These are phyloP conservation scores for Cystoderma amianthinum DNA, from an alignment of 768 basidiomycete species.

Conservation along the genomic window DNA sequence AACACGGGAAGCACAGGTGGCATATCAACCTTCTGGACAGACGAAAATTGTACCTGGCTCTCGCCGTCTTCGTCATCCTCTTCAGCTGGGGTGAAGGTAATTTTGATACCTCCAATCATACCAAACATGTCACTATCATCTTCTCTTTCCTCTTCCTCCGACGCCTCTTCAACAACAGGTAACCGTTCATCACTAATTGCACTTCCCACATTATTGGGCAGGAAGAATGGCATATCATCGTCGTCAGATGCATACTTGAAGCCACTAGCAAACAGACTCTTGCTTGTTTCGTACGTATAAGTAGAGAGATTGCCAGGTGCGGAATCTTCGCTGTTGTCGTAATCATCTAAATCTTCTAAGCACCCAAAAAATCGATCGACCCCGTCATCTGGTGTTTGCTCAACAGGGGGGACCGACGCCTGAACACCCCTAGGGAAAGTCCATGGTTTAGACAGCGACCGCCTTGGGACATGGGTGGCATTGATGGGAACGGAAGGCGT, in stretches of 20 bases:
- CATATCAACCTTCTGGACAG: slow-evolving; percentile 15
- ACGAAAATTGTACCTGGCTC: slow-evolving; percentile 19
- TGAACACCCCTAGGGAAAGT: slow-evolving; percentile 42
- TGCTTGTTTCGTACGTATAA: slow-evolving; percentile 49
- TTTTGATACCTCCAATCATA: slow-evolving; percentile 66
- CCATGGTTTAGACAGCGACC: slow-evolving; percentile 57
- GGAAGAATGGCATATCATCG: slow-evolving; percentile 43
- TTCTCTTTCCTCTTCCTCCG: slow-evolving; percentile 28
- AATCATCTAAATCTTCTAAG: slow-evolving; percentile 45
- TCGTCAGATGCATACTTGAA: slow-evolving; percentile 41
- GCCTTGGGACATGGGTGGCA: slow-evolving; percentile 20
- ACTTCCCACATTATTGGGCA: slow-evolving; percentile 32
- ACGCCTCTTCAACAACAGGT: slow-evolving; percentile 25
- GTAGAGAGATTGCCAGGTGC: slow-evolving; percentile 36
- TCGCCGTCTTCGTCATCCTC: slow-evolving; percentile 24
- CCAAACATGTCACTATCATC: slow-evolving; percentile 49
- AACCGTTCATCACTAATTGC: slow-evolving; percentile 28
- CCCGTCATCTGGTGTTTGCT: slow-evolving; percentile 30
- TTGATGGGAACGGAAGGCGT: slow-evolving; percentile 14
- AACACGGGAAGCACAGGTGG: slow-evolving; percentile 26
- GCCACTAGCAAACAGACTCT: slow-evolving; percentile 50
- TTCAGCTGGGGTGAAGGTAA: slow-evolving; percentile 64
- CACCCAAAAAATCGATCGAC: slow-evolving; percentile 78
- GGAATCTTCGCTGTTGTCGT: slow-evolving; percentile 18
- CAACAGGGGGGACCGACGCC: slow-evolving; percentile 9